Evolutionary conservation across 164 flowering plant species (phyloP).

Genomic region (Stephania japonica): DNA sequence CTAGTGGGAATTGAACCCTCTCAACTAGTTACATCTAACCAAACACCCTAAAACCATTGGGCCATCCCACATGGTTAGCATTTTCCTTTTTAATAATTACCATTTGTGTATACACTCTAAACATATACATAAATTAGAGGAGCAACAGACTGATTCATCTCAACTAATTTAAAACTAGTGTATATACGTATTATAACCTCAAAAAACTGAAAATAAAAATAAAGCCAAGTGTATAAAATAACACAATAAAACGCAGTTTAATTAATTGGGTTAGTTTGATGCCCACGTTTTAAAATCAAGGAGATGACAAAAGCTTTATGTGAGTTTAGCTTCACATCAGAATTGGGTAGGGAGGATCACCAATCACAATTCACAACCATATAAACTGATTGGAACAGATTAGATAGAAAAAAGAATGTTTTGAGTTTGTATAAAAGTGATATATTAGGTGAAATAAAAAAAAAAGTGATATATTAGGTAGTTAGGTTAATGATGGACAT

Average conservation of each 20-base stretch:
- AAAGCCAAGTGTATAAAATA: not conserved
- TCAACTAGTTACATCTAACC: too few species aligned
- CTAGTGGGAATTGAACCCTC: too few species aligned
- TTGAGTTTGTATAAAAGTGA: not conserved
- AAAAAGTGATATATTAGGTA: not conserved
- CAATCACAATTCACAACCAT: conserved; percentile 1
- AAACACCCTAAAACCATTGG: too few species aligned
- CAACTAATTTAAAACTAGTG: too few species aligned
- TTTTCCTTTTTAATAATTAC: too few species aligned
- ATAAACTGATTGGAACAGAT: not conserved
- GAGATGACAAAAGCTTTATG: not conserved
- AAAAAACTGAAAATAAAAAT: too few species aligned
- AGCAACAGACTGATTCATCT: not conserved
- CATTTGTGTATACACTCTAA: too few species aligned
- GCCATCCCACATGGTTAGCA: too few species aligned
- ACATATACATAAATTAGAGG: not conserved
- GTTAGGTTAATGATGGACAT: conserved; percentile 18
- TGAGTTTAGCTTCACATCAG: not conserved
- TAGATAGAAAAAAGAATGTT: not conserved
- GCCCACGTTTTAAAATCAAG: not conserved
- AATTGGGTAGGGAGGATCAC: not conserved
- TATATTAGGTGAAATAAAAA: not conserved
- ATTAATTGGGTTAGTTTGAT: not conserved
- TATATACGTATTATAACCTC: too few species aligned
- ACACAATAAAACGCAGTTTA: not conserved